A percentile compares a stretch with the other conserved stretches of the same genome.
These are phyloP conservation scores for Ceratobasidium theobromae DNA, from an alignment of 1,284 basidiomycete species.

Conservation along the genomic window DNA sequence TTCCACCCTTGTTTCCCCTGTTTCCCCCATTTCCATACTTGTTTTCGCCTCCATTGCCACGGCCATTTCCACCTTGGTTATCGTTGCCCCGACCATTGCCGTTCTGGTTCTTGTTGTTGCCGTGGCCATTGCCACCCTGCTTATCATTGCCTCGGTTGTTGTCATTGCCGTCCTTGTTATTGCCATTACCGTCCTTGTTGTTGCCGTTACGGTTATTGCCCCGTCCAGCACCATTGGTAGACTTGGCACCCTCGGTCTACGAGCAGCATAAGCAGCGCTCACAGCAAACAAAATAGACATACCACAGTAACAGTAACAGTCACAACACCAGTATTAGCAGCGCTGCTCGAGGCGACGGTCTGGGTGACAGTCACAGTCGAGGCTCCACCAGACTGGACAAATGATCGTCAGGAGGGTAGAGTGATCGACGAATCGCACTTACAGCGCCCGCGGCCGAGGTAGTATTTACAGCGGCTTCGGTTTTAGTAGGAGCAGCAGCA, in stretches of 20 bases:
- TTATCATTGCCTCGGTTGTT: neutral
- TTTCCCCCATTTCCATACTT: neutral
- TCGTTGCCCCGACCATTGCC: neutral
- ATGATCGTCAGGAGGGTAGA: neutral
- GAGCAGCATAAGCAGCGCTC: neutral
- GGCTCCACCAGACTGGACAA: neutral
- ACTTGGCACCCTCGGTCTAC: neutral
- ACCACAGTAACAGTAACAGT: slow-evolving; percentile 26
- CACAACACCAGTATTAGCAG: neutral
- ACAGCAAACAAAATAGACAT: neutral
- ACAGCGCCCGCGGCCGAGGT: neutral
- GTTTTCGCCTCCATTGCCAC: neutral
- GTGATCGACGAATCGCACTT: neutral
- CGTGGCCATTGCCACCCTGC: neutral
- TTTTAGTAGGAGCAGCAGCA: too few relatives aligned
- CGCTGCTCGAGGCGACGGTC: neutral
- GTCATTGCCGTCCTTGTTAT: neutral
- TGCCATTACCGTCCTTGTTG: neutral
- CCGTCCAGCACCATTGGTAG: neutral
- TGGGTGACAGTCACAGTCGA: neutral
- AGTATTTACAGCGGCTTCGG: neutral
- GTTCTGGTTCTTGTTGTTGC: neutral
- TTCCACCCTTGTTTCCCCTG: slow-evolving; percentile 4
- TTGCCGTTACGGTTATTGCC: neutral
- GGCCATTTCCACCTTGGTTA: neutral